These are phyloP conservation scores for Massarina eburnea DNA, from an alignment of 2,329 filamentous ascomycete species.

Conservation along the genomic window DNA sequence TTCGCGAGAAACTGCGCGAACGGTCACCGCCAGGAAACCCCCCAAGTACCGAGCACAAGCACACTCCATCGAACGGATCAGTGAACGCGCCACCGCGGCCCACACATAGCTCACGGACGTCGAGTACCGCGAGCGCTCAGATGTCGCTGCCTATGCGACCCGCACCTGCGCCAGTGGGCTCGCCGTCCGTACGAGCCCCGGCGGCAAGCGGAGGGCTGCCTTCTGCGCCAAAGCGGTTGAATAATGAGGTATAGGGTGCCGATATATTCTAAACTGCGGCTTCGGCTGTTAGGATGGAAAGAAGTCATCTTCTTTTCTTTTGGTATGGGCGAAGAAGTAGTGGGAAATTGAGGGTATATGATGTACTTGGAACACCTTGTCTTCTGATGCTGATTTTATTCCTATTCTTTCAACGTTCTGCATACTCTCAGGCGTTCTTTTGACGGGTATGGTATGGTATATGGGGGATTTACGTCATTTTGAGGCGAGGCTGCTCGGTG, in stretches of 20 bases:
- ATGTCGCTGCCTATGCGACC: conserved; percentile 52
- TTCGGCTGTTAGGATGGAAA: neutral
- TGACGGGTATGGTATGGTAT: neutral
- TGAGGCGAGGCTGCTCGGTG: no score
- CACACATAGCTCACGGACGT: conserved; percentile 46
- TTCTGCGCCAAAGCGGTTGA: conserved; percentile 34
- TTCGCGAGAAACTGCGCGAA: conserved; percentile 43
- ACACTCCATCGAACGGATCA: conserved; percentile 27
- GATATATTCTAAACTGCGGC: neutral
- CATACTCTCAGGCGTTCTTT: neutral
- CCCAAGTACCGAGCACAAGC: conserved; percentile 22
- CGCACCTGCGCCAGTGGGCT: conserved; percentile 38
- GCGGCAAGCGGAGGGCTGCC: conserved; percentile 28
- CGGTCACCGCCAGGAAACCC: conserved; percentile 28
- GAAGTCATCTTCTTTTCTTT: neutral
- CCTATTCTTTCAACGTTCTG: neutral
- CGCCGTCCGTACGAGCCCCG: conserved; percentile 25
- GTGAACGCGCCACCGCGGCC: conserved; percentile 39
- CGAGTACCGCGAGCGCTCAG: conserved; percentile 41
- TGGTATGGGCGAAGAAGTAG: neutral
- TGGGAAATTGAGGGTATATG: neutral
- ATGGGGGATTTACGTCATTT: no score
- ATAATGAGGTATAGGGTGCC: conserved; percentile 28
- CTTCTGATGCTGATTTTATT: neutral
- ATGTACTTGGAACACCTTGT: neutral